phyloP scores from a whole-genome alignment of 805 yeast genomes.

The Pachysolen tannophilus region DNA sequence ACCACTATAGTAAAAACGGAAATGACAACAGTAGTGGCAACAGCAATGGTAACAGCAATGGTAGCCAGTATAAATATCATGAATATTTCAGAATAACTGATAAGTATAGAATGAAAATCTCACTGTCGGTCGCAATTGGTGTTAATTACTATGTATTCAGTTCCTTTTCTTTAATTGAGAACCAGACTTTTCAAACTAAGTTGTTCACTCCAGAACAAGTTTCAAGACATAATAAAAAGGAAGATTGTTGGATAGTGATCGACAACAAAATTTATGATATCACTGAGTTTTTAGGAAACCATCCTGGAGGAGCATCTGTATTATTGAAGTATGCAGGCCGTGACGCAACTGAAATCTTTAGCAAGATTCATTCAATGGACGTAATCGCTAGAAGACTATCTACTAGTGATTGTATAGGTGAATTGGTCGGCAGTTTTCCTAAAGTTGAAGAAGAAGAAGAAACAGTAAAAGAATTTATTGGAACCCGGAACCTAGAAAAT shows the following conservation, averaged over 20 bases:
- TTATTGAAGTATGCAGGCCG: conserved; percentile 32
- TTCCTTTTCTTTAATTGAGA: too few species aligned
- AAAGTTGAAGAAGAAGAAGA: conserved; percentile 17
- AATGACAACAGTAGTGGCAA: too few species aligned
- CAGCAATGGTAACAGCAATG: too few species aligned
- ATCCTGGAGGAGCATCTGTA: conserved; percentile 35
- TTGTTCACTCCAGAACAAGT: conserved; percentile 58
- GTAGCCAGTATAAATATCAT: too few species aligned
- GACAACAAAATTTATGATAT: conserved; percentile 28
- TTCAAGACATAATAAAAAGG: conserved; percentile 54
- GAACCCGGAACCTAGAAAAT: conserved; percentile 22
- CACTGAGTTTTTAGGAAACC: conserved; percentile 21
- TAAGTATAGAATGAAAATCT: too few species aligned
- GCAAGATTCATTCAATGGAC: conserved; percentile 18
- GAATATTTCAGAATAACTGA: too few species aligned
- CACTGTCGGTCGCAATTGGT: too few species aligned
- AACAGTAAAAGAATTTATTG: conserved; percentile 26
- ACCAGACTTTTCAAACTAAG: too few species aligned
- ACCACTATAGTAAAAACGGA: too few species aligned
- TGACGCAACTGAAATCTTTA: conserved; percentile 20
- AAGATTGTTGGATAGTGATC: conserved; percentile 25
- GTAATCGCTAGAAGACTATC: conserved; percentile 18
- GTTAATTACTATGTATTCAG: too few species aligned
- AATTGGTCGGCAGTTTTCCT: conserved; percentile 18
- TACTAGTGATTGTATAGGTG: conserved; percentile 27